Conservation (phyloP, 2,329 filamentous ascomycete genomes). For the Alternaria brassicicola region DNA sequence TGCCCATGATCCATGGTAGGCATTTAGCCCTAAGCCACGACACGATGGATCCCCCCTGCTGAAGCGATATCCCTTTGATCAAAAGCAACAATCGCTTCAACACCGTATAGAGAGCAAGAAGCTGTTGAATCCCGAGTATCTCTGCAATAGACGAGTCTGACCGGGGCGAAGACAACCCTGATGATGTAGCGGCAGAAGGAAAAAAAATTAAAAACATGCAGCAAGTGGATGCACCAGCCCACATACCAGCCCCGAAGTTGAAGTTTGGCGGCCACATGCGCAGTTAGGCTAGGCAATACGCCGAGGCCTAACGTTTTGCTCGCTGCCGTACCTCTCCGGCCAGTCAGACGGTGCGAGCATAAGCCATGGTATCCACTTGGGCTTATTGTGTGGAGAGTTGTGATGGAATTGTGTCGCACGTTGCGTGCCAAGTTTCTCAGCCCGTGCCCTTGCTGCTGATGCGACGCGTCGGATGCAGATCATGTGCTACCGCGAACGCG, state of each 20-base stretch:
- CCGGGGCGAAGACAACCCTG: neutral
- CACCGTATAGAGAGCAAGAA: neutral
- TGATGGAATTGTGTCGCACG: conserved; percentile 15
- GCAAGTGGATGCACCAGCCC: conserved; percentile 20
- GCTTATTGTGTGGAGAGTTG: neutral
- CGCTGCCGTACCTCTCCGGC: conserved; percentile 3
- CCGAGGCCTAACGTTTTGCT: conserved; percentile 18
- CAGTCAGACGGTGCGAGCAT: neutral
- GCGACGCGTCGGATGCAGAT: conserved; percentile 23
- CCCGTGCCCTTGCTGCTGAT: conserved; percentile 7
- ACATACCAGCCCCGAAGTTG: conserved; percentile 22
- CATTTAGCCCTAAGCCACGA: conserved; percentile 14
- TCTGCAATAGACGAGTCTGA: neutral
- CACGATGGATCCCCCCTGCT: neutral
- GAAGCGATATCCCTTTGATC: neutral
- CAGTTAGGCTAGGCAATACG: conserved; percentile 16
- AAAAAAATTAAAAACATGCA: conserved; percentile 19
- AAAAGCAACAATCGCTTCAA: conserved; percentile 2
- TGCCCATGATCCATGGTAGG: conserved; percentile 22
- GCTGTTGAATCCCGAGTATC: neutral
- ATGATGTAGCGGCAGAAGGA: conserved; percentile 5
- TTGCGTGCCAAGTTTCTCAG: conserved; percentile 7
- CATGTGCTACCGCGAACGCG: conserved; percentile 31
- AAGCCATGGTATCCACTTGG: conserved; percentile 7
- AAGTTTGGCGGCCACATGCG: conserved; percentile 16